phyloP scores from a whole-genome alignment of 495 filamentous ascomycete species.

The Usnea hakonensis region DNA sequence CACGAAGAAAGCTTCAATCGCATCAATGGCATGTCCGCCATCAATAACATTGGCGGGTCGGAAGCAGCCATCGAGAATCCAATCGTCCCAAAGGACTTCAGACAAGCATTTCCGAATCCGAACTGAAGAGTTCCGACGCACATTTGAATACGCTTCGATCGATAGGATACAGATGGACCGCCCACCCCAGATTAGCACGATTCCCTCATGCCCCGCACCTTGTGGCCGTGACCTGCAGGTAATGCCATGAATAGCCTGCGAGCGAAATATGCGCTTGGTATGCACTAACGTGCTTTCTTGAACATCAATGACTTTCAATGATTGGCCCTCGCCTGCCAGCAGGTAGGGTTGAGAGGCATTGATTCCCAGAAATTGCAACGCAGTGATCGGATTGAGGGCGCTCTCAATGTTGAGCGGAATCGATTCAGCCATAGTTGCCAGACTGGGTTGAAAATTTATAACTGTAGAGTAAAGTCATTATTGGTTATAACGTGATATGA shows the following conservation, averaged over 20 bases:
- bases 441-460: not conserved
- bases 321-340: conserved; percentile 67
- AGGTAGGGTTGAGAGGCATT: conserved; percentile 29
- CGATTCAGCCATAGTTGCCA: not conserved
- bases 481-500: no score
- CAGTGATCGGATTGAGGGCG: conserved; percentile 11
- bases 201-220: conserved; percentile 13
- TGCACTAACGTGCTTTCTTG: conserved; percentile 25
- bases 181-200: conserved; percentile 52
- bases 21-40: conserved; percentile 25
- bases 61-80: conserved; percentile 72
- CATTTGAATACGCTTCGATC: not conserved
- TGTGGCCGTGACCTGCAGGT: conserved; percentile 24
- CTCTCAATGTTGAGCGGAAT: not conserved
- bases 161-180: conserved; percentile 25
- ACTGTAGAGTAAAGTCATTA: no score
- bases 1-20: conserved; percentile 41
- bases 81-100: conserved; percentile 45
- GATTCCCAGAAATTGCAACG: conserved; percentile 16
- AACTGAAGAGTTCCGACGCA: not conserved
- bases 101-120: not conserved
- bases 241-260: conserved; percentile 66
- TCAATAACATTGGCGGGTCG: conserved; percentile 27
- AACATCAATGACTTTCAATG: conserved; percentile 52
- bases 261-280: conserved; percentile 44